A percentile compares a stretch with the other conserved stretches of the same genome.
These are phyloP conservation scores for Citrullus amarus DNA, from an alignment of 306 rosid species.

Conservation along the genomic window DNA sequence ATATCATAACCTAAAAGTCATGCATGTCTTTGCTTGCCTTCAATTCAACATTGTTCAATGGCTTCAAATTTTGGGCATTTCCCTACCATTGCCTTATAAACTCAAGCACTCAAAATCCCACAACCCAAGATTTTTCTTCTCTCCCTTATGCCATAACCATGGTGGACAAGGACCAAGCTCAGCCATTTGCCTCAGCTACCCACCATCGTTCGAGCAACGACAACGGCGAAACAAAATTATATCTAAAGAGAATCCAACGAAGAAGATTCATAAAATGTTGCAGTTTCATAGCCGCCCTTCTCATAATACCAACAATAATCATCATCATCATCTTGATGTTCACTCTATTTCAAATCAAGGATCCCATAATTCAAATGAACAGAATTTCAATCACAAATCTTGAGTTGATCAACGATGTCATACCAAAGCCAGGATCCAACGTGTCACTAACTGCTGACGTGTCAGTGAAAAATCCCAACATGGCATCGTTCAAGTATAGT, in stretches of 20 bases:
- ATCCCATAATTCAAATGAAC: constrained; percentile 42
- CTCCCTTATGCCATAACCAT: neutral
- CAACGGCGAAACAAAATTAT: neutral
- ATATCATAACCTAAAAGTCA: neutral
- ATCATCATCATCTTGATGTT: constrained; percentile 22
- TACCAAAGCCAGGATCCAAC: constrained; percentile 30
- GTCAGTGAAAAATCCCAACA: constrained; percentile 46
- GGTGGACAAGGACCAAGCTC: constrained; percentile 33
- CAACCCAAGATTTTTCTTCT: neutral
- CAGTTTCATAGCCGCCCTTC: constrained; percentile 3
- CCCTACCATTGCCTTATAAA: neutral
- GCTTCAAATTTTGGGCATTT: neutral
- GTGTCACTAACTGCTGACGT: constrained; percentile 36
- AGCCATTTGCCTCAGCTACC: constrained; percentile 28
- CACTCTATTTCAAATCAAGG: constrained; percentile 39
- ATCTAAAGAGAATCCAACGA: neutral
- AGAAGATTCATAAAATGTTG: constrained; percentile 30
- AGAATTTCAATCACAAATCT: constrained; percentile 22
- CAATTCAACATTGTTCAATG: neutral
- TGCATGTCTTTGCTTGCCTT: neutral
- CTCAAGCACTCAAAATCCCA: neutral
- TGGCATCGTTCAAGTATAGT: constrained; percentile 37
- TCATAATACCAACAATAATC: constrained; percentile 14
- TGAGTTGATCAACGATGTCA: constrained; percentile 18
- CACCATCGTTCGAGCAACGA: constrained; percentile 8